phyloP scores from a whole-genome alignment of 2,329 filamentous ascomycete species.

The Neonectria magnoliae region DNA sequence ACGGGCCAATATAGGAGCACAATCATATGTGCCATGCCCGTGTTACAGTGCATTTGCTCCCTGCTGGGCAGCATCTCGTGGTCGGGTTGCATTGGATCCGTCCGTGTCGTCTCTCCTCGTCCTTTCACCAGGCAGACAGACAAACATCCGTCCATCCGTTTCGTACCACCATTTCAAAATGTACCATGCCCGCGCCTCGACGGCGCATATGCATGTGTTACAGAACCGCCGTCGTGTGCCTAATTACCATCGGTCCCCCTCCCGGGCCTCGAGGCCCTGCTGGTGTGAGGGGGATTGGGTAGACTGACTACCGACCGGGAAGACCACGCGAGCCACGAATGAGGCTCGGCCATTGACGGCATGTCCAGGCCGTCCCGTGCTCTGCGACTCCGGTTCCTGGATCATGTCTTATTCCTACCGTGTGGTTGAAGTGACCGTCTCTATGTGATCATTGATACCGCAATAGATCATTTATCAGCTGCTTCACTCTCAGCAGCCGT shows the following conservation, averaged over 20 bases:
- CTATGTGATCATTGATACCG: not conserved
- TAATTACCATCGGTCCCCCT: constrained; percentile 1
- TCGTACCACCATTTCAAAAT: constrained; percentile 3
- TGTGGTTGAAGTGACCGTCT: not conserved
- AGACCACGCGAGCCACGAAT: not conserved
- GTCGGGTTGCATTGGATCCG: constrained; percentile 4
- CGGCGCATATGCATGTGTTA: constrained; percentile 20
- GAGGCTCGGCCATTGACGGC: constrained; percentile 15
- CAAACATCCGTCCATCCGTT: constrained; percentile 21
- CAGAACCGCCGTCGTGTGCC: constrained; percentile 3
- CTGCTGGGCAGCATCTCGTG: not conserved
- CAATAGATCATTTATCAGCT: not conserved
- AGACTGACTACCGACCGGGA: not conserved
- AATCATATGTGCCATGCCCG: not conserved
- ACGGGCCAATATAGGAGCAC: not conserved
- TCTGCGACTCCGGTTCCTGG: constrained; percentile 15
- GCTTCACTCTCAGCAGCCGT: not conserved
- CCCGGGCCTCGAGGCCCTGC: not conserved
- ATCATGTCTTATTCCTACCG: constrained; percentile 8
- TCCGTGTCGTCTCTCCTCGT: not conserved
- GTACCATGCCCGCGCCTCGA: constrained; percentile 6
- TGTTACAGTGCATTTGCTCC: not conserved
- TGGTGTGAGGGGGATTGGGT: not conserved
- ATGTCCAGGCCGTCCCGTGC: not conserved
- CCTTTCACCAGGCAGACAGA: not conserved